Evolutionary conservation across 2,329 filamentous ascomycete species (phyloP).

Genomic region (Cladosporium sp.): DNA sequence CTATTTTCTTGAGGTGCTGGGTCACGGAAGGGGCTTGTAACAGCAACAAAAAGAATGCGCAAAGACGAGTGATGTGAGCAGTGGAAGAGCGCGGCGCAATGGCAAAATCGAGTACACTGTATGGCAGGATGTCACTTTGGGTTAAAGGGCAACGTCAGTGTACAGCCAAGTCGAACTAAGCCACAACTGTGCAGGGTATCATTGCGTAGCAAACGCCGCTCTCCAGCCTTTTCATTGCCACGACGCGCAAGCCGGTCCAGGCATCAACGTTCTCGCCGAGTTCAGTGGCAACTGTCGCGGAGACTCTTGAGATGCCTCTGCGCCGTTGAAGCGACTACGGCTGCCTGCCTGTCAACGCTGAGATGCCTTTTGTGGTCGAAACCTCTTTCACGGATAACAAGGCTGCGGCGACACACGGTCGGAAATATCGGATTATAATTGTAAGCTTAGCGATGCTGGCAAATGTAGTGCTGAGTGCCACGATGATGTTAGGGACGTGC

Average conservation of each 20-base stretch:
- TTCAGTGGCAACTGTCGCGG: background rate
- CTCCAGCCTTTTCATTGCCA: background rate
- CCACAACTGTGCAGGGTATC: too few species aligned
- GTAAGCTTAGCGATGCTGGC: too few species aligned
- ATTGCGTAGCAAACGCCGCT: background rate
- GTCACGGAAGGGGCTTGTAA: background rate
- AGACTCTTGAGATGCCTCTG: background rate
- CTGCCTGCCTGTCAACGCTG: too few species aligned
- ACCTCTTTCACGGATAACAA: too few species aligned
- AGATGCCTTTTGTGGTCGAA: too few species aligned
- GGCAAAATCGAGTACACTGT: slow-evolving; percentile 1
- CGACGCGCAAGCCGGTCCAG: slow-evolving; percentile 11
- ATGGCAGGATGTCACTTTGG: slow-evolving; percentile 1
- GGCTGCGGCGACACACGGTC: too few species aligned
- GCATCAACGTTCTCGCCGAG: slow-evolving; percentile 3
- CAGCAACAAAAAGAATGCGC: background rate
- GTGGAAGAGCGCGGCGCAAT: slow-evolving; percentile 4
- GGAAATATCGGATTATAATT: too few species aligned
- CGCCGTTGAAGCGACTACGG: too few species aligned
- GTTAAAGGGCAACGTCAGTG: slow-evolving; percentile 6
- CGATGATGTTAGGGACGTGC: too few species aligned
- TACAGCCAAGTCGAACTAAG: background rate
- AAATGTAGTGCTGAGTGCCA: too few species aligned
- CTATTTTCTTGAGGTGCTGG: background rate
- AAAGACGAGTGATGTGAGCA: background rate